A percentile compares a stretch with the other conserved stretches of the same genome.
These are phyloP conservation scores for Fusarium transvaalense DNA, from an alignment of 2,329 filamentous ascomycete genomes.

Conservation along the genomic window DNA sequence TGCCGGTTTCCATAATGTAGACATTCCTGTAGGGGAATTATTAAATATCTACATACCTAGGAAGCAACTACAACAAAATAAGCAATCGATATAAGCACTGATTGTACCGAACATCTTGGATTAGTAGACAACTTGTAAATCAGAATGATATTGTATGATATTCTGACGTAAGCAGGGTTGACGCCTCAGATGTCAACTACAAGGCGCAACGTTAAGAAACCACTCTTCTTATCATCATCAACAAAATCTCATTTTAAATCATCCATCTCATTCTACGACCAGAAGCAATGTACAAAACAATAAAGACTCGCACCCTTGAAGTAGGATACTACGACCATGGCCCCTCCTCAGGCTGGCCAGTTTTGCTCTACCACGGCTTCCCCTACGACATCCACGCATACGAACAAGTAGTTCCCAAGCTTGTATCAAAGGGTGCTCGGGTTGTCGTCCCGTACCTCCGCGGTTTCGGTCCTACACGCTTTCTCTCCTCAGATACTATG, in stretches of 20 bases:
- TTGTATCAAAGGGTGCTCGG: not conserved
- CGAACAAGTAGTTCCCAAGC: not conserved
- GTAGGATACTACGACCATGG: conserved; percentile 15
- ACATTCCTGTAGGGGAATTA: too few relatives aligned
- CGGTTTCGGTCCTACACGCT: conserved; percentile 1
- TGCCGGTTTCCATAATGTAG: too few relatives aligned
- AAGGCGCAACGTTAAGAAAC: not conserved
- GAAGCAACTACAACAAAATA: too few relatives aligned
- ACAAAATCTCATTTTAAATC: rapidly evolving
- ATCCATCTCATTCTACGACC: not conserved
- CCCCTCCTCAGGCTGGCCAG: not conserved
- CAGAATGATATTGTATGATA: not conserved
- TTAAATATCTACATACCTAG: too few relatives aligned
- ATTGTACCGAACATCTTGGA: too few relatives aligned
- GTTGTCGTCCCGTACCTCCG: conserved; percentile 13
- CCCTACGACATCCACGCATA: conserved; percentile 19
- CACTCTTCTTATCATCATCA: too few relatives aligned
- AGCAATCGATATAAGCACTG: too few relatives aligned
- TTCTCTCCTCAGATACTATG: conserved; percentile 3
- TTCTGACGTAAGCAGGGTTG: not conserved
- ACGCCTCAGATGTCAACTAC: conserved; percentile 5
- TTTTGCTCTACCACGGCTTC: conserved; percentile 24
- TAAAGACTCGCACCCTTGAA: conserved; percentile 5
- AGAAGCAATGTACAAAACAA: not conserved
- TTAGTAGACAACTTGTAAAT: too few relatives aligned